Evolutionary conservation across 2,329 filamentous ascomycete genomes (phyloP).

Genomic region (Aureobasidium namibiae): DNA sequence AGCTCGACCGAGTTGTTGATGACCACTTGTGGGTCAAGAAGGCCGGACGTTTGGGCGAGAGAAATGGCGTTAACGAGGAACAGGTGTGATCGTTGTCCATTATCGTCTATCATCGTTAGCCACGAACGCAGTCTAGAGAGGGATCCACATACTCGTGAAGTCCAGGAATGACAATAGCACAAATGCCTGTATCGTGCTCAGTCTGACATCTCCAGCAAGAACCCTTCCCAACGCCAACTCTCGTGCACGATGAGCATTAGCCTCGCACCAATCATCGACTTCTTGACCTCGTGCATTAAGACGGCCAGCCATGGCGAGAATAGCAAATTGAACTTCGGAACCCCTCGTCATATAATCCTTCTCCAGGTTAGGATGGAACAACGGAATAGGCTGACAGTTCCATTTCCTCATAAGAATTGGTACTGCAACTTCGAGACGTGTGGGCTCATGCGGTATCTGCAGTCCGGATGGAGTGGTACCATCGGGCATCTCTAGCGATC

Average conservation of each 20-base stretch:
- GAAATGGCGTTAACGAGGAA: conserved; percentile 6
- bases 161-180: conserved; percentile 6
- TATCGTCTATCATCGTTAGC: neutral
- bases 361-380: conserved; percentile 8
- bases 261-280: conserved; percentile 6
- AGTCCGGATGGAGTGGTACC: neutral
- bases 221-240: neutral
- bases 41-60: neutral
- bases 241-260: conserved; percentile 7
- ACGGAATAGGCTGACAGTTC: conserved; percentile 6
- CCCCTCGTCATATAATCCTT: conserved; percentile 1
- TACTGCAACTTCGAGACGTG: neutral
- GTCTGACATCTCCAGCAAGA: neutral
- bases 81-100: neutral
- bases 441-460: conserved; percentile 1
- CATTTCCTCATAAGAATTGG: conserved; percentile 5
- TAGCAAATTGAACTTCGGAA: conserved; percentile 1
- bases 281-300: conserved; percentile 3
- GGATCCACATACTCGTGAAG: neutral
- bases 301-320: conserved; percentile 3
- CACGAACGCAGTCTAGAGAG: too few species aligned
- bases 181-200: conserved; percentile 6
- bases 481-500: neutral
- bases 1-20: neutral
- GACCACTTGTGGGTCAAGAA: neutral